phyloP scores from a whole-genome alignment of 2,329 filamentous ascomycete genomes.

The Epicoccum sorghinum region DNA sequence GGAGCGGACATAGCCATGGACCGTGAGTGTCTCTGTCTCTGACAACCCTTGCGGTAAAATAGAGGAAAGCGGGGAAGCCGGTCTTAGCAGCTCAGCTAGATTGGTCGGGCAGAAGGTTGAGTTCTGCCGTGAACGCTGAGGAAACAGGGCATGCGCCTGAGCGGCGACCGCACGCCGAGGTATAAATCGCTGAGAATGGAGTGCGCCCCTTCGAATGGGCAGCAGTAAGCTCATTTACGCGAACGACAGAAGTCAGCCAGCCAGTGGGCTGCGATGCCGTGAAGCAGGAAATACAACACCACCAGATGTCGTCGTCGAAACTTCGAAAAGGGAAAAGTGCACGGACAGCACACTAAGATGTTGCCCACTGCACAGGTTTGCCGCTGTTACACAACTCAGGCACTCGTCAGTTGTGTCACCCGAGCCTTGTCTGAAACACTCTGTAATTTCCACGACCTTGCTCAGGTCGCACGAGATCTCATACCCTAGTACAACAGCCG shows the following conservation, averaged over 20 bases:
- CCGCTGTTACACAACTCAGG: conserved; percentile 3
- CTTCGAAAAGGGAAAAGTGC: conserved; percentile 21
- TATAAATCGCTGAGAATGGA: conserved; percentile 25
- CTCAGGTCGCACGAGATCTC: conserved; percentile 23
- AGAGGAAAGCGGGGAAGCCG: conserved; percentile 49
- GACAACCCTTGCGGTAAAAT: conserved; percentile 55
- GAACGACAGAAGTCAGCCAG: conserved; percentile 22
- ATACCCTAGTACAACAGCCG: conserved; percentile 19
- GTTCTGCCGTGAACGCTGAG: conserved; percentile 33
- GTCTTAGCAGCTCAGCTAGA: conserved; percentile 59
- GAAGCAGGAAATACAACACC: conserved; percentile 21
- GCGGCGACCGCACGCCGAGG: conserved; percentile 23
- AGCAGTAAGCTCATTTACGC: conserved; percentile 40
- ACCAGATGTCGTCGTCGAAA: conserved; percentile 21
- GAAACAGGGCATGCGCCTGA: conserved; percentile 22
- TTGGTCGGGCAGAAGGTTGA: conserved; percentile 42
- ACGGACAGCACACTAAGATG: conserved; percentile 2
- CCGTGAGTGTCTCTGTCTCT: conserved; percentile 40
- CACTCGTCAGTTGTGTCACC: conserved; percentile 10
- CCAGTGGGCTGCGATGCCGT: conserved; percentile 25
- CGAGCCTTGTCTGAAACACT: conserved; percentile 27
- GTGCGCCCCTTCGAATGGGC: conserved; percentile 27
- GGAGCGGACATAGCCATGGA: conserved; percentile 83
- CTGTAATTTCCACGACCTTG: conserved; percentile 13
- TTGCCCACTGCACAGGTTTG: not conserved